Evolutionary conservation across 805 yeast genomes (phyloP).

Genomic region (Pichia nanzhaoensis): DNA sequence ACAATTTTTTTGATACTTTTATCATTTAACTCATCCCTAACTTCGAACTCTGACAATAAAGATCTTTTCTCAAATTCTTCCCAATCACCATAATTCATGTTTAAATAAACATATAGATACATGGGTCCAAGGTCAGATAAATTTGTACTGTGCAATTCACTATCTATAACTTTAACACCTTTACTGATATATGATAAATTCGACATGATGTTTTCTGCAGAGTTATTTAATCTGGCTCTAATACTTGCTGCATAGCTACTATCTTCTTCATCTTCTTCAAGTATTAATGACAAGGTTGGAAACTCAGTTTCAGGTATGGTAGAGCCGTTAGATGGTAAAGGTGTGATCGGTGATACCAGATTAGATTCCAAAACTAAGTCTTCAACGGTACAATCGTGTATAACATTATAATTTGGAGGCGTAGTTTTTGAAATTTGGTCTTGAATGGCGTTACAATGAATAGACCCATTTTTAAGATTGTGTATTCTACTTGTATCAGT

Average conservation of each 20-base stretch:
- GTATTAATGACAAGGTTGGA: conserved; percentile 3
- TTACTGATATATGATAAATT: not conserved
- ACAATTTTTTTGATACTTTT: not conserved
- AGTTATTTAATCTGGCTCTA: not conserved
- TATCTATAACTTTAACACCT: not conserved
- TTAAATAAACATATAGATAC: conserved; percentile 6
- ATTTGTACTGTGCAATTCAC: not conserved
- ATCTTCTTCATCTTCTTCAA: not conserved
- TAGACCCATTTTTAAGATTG: too few relatives aligned
- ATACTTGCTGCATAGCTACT: not conserved
- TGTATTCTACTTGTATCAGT: too few relatives aligned
- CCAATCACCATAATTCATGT: conserved; percentile 7
- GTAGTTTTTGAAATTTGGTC: too few relatives aligned
- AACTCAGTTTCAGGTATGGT: not conserved
- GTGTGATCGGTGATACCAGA: too few relatives aligned
- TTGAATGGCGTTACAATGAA: too few relatives aligned
- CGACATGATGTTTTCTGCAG: too few relatives aligned
- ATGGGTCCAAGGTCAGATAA: conserved; percentile 5
- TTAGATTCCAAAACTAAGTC: too few relatives aligned
- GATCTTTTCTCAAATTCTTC: conserved; percentile 4
- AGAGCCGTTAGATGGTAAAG: too few relatives aligned
- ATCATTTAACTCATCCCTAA: not conserved
- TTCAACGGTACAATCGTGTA: too few relatives aligned
- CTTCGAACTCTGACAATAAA: not conserved
- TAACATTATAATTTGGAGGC: too few relatives aligned